Base-by-base conservation (phyloP, 148 eudicot genomes). In the Amaranthus hypochondriacus region DNA sequence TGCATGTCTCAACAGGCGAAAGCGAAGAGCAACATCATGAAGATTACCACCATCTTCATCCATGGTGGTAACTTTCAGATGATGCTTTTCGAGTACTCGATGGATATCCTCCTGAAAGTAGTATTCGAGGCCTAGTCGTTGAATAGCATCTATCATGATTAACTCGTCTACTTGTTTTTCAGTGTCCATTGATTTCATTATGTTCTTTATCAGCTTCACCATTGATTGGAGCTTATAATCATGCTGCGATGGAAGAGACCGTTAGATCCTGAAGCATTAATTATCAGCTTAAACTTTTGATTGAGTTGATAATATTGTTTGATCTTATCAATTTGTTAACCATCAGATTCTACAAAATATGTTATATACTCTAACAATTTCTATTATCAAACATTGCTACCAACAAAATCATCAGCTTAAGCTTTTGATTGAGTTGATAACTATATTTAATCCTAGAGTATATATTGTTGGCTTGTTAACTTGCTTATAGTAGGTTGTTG, bases 1-100 rank as follows among this genome's bases (percentile, higher is more conserved):
- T 42, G 80, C 72, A 73, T 86, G 90, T 71, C 88, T 80, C 44
- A 89, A 39, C 5, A 89, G 78, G 4, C 90, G 80, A 72, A 89
- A 89, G 46, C 73, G 44, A 48, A 84, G 79, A 18, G 92, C 81
- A 73, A 73, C 71, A 42, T 78, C 75, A 15, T 78, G 76, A 59
- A 88, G 83, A 61, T 72, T 69, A 46, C 42, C 54, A 13, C 65
- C 70, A 15, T 68, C 46, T 55, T 71, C 46, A 48, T 13, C 42
- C 39, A 5, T 1, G 12, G 12, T 6, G 0, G 5, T 39, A 9
- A 8, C 68, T 50, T 12, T 65, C 13, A 10, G 18, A 61, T 76
- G 54, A 6, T 62, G 76, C 9, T 49, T 70, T 43, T 60, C 10
- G 0, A 84, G 73, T 13, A 68, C 47, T n/a, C 51, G 56, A 69